Conservation (phyloP, 345 rosid genomes). For the Hibiscus trionum region DNA sequence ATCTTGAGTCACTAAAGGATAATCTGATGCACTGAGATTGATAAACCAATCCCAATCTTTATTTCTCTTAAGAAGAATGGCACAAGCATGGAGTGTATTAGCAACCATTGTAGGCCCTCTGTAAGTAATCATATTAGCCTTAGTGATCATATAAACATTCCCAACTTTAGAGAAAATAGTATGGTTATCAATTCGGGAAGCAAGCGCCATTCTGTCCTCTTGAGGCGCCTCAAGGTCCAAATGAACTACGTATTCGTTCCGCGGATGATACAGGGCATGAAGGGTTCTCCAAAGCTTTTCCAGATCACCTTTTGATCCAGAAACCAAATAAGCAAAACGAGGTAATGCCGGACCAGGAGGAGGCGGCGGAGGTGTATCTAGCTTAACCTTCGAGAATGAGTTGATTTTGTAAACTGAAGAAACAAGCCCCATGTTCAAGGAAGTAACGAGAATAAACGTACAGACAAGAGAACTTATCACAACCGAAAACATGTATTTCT, state of each 20-base stretch:
- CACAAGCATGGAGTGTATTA: slow-evolving; percentile 97
- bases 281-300: slow-evolving; percentile 93
- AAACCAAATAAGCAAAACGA: slow-evolving; percentile 84
- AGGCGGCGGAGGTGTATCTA: slow-evolving; percentile 23
- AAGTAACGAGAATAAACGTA: slow-evolving; percentile 72
- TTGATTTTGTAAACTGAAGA: slow-evolving; percentile 62
- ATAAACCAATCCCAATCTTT: slow-evolving; percentile 99
- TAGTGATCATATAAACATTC: slow-evolving; percentile 73
- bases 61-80: slow-evolving; percentile 73
- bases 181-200: slow-evolving; percentile 58
- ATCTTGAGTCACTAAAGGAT: slow-evolving; percentile 97
- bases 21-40: slow-evolving; percentile 99
- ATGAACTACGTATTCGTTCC: slow-evolving; percentile 86
- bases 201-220: slow-evolving; percentile 79
- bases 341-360: slow-evolving; percentile 39
- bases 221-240: slow-evolving; percentile 84
- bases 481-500: slow-evolving; percentile 85
- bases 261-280: slow-evolving; percentile 80
- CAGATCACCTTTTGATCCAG: slow-evolving; percentile 91
- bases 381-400: slow-evolving; percentile 45
- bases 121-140: slow-evolving; percentile 95
- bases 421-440: slow-evolving; percentile 79
- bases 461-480: slow-evolving; percentile 75
- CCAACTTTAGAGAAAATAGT: slow-evolving; percentile 58
- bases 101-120: slow-evolving; percentile 99